A percentile compares a stretch with the other conserved stretches of the same genome.
phyloP scores from a whole-genome alignment of 75 land plant species.

The Azolla pinnata region DNA sequence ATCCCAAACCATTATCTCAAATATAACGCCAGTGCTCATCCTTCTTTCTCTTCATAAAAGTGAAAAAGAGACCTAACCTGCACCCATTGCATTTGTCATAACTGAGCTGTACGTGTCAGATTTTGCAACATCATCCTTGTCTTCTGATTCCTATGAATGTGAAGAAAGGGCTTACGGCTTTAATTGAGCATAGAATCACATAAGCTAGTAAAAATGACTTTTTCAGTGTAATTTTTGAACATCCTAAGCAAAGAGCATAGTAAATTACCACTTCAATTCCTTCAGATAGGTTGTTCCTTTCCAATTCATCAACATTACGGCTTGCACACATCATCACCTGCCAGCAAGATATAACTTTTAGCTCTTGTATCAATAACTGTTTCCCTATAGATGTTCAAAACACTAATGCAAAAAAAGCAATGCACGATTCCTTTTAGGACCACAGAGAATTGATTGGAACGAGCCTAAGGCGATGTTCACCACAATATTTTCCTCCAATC shows the following conservation, averaged over 20 bases:
- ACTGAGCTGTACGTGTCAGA: constrained; percentile 58
- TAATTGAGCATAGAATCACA: not conserved
- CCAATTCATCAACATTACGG: not conserved
- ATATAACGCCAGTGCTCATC: not conserved
- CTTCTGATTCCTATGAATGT: not conserved
- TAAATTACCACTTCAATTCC: not conserved
- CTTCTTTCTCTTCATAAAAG: not conserved
- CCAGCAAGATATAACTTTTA: too few species aligned
- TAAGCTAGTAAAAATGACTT: not conserved
- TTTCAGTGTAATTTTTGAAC: not conserved
- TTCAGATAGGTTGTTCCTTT: not conserved
- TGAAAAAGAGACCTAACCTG: constrained; percentile 31
- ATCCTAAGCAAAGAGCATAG: not conserved
- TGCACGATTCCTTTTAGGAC: too few species aligned
- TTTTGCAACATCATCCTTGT: constrained; percentile 23
- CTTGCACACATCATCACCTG: not conserved
- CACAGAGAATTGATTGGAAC: too few species aligned
- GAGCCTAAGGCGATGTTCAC: too few species aligned
- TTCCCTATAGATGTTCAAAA: too few species aligned
- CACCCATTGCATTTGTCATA: constrained; percentile 89
- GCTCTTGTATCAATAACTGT: too few species aligned
- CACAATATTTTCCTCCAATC: too few species aligned
- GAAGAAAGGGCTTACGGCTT: not conserved
- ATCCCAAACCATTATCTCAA: not conserved
- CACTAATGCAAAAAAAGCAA: too few species aligned